Conservation (phyloP, 352 stramenopile genomes). For the Aphanomyces astaci region DNA sequence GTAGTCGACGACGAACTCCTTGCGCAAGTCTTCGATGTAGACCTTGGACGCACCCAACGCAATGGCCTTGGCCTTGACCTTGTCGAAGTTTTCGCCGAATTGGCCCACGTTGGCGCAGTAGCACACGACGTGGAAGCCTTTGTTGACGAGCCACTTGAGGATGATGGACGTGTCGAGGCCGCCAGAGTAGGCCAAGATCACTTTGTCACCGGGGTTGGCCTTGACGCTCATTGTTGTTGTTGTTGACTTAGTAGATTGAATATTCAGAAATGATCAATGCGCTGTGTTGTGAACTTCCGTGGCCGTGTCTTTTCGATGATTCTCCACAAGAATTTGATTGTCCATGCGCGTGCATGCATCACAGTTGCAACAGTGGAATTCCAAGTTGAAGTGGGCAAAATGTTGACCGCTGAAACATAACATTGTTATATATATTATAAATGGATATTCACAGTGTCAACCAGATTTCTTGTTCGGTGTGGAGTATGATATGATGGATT, state of each 20-base stretch:
- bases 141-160: slow-evolving; percentile 97
- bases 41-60: slow-evolving; percentile 76
- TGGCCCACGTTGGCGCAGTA: slow-evolving; percentile 99
- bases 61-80: slow-evolving; percentile 89
- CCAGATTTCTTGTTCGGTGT: too few relatives aligned
- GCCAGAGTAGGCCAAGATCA: slow-evolving; percentile 95
- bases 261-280: not conserved
- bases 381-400: too few relatives aligned
- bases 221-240: slow-evolving; percentile 51
- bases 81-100: slow-evolving; percentile 92
- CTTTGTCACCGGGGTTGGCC: slow-evolving; percentile 76
- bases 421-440: too few relatives aligned
- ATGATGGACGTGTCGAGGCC: slow-evolving; percentile 98
- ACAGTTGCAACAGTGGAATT: too few relatives aligned
- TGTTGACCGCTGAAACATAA: too few relatives aligned
- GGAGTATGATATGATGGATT: too few relatives aligned
- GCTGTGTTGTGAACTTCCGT: not conserved
- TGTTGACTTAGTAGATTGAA: not conserved
- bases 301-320: too few relatives aligned
- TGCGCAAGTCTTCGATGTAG: slow-evolving; percentile 94
- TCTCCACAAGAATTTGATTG: not conserved
- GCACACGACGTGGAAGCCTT: slow-evolving; percentile 97
- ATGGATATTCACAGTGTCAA: too few relatives aligned
- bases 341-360: too few relatives aligned
- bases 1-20: slow-evolving; percentile 95